Evolutionary conservation across 371 early-diverging fungal genomes (phyloP), one percentile per base, ranked within the genome.

Genomic region (Mortierella sp.): DNA sequence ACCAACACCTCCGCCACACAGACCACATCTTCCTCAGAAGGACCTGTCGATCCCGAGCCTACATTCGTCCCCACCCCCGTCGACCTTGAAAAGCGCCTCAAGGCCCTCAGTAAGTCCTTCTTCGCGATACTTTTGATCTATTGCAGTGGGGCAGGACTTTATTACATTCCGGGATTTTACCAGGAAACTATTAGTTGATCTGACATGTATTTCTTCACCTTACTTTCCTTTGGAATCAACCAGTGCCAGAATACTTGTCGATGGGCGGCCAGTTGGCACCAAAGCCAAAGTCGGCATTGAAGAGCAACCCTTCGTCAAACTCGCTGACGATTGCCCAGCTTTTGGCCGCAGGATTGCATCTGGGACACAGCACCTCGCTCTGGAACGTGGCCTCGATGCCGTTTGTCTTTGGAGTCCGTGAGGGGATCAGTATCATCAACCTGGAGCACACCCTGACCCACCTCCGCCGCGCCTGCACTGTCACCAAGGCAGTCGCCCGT

Each of bases 361-460:
- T 99, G 70, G 99, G 99, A 55, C 97, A 97, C 86, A 88, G 91
- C 16, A 90, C 91, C 29, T 87, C 91, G 26, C 87, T 90, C 52
- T 96, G 95, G 96, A 92, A 98, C 76, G 93, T 94, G 19, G 79
- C 91, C 64, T 97, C 95, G 69, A 88, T 96, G 71, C 95, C 96
- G 2, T 96, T 91, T 78, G 95, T 98, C 65, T 96, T 94, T 79
- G 99, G 99, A 76, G 90, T 92, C 31, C 94, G 99, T 70, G 91
- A 94, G 71, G 98, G 97, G 39, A 94, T 98, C 75, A 94, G 94
- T 81, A 95, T 99, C 74, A 97, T 99, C 88, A 96, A 99, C 85
- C 87, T 98, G 74, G 99, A 99, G 80, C 94, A 96, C 52, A 98
- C 99, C 0, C 81, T 98, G 68, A 92, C 93, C n/a, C 90, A 93